Conservation (phyloP, 768 basidiomycete genomes). For the Mycena amicta region DNA sequence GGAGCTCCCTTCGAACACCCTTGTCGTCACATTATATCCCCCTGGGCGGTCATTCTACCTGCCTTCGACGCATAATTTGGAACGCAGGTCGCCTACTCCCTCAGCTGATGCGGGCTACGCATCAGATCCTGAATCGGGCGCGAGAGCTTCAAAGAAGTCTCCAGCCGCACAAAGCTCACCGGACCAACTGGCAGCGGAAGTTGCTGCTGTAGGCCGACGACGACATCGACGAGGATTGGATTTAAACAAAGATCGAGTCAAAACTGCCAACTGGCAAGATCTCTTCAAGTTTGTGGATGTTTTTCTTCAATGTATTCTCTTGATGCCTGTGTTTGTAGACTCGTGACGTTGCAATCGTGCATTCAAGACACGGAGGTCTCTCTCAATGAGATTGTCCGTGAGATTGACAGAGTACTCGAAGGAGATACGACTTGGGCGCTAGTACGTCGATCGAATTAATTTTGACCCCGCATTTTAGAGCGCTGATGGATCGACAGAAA, state of each 20-base stretch:
- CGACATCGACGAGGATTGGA: conserved; percentile 33
- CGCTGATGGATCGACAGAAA: conserved; percentile 47
- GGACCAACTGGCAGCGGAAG: conserved; percentile 17
- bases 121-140: conserved; percentile 70
- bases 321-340: no score
- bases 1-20: conserved; percentile 71
- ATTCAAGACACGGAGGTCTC: conserved; percentile 54
- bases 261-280: conserved; percentile 67
- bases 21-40: conserved; percentile 67
- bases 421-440: conserved; percentile 40
- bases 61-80: conserved; percentile 37
- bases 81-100: conserved; percentile 56
- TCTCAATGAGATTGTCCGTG: conserved; percentile 48
- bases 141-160: conserved; percentile 42
- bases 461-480: conserved; percentile 11
- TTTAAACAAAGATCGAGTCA: conserved; percentile 25
- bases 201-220: conserved; percentile 31
- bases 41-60: conserved; percentile 63
- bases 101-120: conserved; percentile 53
- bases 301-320: conserved; percentile 2
- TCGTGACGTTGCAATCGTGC: conserved; percentile 54
- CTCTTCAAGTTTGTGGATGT: conserved; percentile 58
- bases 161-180: conserved; percentile 15
- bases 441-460: conserved; percentile 41
- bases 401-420: conserved; percentile 50